Base-by-base conservation (phyloP, 306 rosid species). In the Dicorynia guianensis region DNA sequence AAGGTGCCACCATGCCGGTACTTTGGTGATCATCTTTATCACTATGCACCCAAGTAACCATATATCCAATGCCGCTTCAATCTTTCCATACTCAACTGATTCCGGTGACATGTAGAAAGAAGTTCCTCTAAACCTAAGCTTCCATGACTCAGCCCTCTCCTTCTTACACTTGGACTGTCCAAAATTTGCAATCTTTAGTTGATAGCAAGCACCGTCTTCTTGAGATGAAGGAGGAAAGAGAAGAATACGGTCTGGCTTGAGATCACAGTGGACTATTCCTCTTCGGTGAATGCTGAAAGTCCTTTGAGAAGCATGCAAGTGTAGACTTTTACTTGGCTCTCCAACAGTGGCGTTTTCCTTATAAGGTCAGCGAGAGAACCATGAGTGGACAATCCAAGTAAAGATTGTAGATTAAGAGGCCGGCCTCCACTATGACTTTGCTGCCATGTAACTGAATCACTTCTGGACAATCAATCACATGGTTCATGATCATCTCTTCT, bases 91-190 rank as follows among this genome's bases (percentile, higher is more conserved):
- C 25, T 9, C 9, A 7, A 71, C 10, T 1, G 64, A 71, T 19
- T 71, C 65, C 2, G 76, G 76, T 0, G 65, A 71, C 76, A 71
- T 38, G 57, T 71, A 71, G 4, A 3, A 5, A 0, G 76, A 57
- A 12, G 76, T 42, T 10, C 76, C 76, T 17, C 56, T 30, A 7
- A 40, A 44, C 5, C 5, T 4, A 3, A 11, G 1, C 54, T 30
- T 55, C 48, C 48, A 50, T 4, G 0, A 4, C 2, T 25, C 9
- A 9, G 11, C 9, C 1, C 13, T 47, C 11, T 71, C 76, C 3
- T 43, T 12, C 0, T 15, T 18, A 5, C 34, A 19, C 56, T 30
- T 71, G 7, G 44, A 30, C 0, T 40, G 4, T n/a, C 76, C 76
- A 10, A 71, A 57, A 17, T 57, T 67, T 3, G 68, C 33, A 11